phyloP scores from a whole-genome alignment of 148 eudicot species.

The Dysphania ambrosioides region DNA sequence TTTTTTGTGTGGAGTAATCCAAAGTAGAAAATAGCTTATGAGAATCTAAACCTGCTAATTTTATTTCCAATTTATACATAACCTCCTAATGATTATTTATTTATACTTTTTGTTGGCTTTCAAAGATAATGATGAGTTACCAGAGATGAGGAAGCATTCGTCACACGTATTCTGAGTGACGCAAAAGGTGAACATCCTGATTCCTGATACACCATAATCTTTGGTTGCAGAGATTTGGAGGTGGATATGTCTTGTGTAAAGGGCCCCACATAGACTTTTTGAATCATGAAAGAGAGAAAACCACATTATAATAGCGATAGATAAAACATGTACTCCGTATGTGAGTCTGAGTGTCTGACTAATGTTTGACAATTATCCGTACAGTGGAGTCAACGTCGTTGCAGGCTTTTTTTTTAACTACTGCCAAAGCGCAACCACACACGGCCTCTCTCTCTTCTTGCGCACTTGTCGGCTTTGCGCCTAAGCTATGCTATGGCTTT shows the following conservation, averaged over 20 bases:
- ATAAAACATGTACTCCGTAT: too few species aligned
- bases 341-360: neutral
- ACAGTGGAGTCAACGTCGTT: slow-evolving; percentile 35
- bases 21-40: too few species aligned
- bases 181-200: too few species aligned
- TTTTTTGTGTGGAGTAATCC: too few species aligned
- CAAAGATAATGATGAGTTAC: neutral
- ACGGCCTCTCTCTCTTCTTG: slow-evolving; percentile 12
- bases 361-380: slow-evolving; percentile 26
- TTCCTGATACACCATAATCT: slow-evolving; percentile 33
- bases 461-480: slow-evolving; percentile 29
- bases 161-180: neutral
- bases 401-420: slow-evolving; percentile 24
- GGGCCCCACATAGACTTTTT: slow-evolving; percentile 12
- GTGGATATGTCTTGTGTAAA: slow-evolving; percentile 18
- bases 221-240: slow-evolving; percentile 30
- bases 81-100: too few species aligned
- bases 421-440: slow-evolving; percentile 19
- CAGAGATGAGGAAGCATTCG: neutral
- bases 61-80: too few species aligned
- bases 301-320: neutral
- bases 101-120: too few species aligned
- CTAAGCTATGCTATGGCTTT: too few species aligned
- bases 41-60: too few species aligned
- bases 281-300: neutral